Evolutionary conservation across 2,329 filamentous ascomycete genomes (phyloP).

Genomic region (Penicillium sp.): DNA sequence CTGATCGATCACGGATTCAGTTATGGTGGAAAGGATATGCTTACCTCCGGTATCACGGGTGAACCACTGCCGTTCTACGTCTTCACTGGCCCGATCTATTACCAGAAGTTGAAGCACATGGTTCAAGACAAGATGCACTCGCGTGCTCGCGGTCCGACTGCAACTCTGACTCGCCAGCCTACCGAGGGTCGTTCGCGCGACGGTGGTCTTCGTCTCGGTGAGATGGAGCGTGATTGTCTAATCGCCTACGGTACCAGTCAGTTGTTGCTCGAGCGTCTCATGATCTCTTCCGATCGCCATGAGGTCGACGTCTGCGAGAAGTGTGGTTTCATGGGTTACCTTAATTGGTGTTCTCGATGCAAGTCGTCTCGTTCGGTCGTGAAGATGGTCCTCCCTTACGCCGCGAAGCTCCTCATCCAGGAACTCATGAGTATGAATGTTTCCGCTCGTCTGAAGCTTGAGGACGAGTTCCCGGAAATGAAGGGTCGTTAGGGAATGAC

Average conservation of each 20-base stretch:
- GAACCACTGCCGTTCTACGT: conserved; percentile 93
- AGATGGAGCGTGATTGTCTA: conserved; percentile 98
- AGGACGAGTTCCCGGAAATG: conserved; percentile 79
- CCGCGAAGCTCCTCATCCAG: conserved; percentile 92
- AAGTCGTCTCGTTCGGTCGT: conserved; percentile 79
- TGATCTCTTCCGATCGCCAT: conserved; percentile 90
- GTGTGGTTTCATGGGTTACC: conserved; percentile 93
- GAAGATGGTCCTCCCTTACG: conserved; percentile 95
- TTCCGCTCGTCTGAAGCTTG: conserved; percentile 83
- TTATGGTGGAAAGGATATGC: conserved; percentile 95
- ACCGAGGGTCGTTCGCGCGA: conserved; percentile 93
- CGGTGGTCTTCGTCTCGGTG: conserved; percentile 87
- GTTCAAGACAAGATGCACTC: conserved; percentile 99
- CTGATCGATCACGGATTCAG: conserved; percentile 87
- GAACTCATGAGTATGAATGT: conserved; percentile 99
- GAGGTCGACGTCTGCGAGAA: conserved; percentile 90
- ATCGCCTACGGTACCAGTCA: conserved; percentile 96
- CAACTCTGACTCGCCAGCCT: conserved; percentile 89
- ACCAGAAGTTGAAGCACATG: conserved; percentile 99
- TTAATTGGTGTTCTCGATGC: conserved; percentile 92
- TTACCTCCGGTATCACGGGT: conserved; percentile 92
- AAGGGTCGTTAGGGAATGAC: conserved; percentile 31
- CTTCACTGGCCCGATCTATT: conserved; percentile 98
- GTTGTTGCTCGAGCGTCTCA: conserved; percentile 84
- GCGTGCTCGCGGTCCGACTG: conserved; percentile 81